phyloP scores from a whole-genome alignment of 352 stramenopile genomes.

The Globisporangium parvum region DNA sequence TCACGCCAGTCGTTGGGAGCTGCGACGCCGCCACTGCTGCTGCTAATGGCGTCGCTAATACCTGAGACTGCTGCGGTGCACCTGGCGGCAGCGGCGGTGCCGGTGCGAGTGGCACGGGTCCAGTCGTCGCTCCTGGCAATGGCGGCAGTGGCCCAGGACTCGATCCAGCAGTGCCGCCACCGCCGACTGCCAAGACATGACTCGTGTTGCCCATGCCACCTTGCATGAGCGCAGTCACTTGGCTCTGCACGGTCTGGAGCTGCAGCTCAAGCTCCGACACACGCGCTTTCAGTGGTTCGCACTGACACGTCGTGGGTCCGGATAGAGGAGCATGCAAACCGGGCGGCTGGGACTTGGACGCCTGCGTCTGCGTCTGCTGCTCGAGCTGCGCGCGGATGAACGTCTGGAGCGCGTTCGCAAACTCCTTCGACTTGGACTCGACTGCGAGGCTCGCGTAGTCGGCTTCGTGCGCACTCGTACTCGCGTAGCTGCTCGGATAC shows the following conservation, averaged over 20 bases:
- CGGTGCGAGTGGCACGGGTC: background rate
- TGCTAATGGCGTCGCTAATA: slow-evolving; percentile 3
- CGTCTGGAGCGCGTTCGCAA: slow-evolving; percentile 52
- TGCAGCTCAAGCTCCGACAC: slow-evolving; percentile 49
- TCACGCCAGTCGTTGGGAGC: slow-evolving; percentile 8
- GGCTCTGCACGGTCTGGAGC: slow-evolving; percentile 39
- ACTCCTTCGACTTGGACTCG: slow-evolving; percentile 46
- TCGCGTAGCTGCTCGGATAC: background rate
- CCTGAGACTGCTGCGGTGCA: slow-evolving; percentile 10
- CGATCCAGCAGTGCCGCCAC: no score
- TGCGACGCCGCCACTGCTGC: slow-evolving; percentile 4
- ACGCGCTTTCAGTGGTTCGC: slow-evolving; percentile 32
- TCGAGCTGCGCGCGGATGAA: slow-evolving; percentile 40
- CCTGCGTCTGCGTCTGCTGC: slow-evolving; percentile 14
- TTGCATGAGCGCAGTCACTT: slow-evolving; percentile 21
- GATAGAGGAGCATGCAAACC: slow-evolving; percentile 1
- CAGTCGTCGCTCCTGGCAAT: no score
- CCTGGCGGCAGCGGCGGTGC: slow-evolving; percentile 19
- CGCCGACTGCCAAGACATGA: background rate
- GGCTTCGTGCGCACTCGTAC: background rate
- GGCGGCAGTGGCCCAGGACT: background rate
- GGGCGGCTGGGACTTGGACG: slow-evolving; percentile 8
- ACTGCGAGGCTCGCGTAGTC: slow-evolving; percentile 18
- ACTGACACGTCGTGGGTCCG: slow-evolving; percentile 21
- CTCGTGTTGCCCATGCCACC: slow-evolving; percentile 13